Percentiles rank a stretch among this genome's conserved stretches.
These are phyloP conservation scores for Ogataea minuta DNA, from an alignment of 805 yeast genomes.

Conservation along the genomic window DNA sequence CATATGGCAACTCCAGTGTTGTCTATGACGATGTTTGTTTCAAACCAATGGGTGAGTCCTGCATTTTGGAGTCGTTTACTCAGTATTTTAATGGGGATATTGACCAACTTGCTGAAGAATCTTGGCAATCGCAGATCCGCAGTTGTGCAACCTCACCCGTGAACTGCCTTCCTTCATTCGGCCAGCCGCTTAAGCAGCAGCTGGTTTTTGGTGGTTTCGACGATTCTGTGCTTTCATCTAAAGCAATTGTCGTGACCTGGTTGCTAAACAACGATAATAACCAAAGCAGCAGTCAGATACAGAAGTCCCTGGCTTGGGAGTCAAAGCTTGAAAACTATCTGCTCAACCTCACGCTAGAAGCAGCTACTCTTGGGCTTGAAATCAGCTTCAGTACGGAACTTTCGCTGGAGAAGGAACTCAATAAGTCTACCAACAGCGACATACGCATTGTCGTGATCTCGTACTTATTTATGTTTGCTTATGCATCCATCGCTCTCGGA, in stretches of 20 bases:
- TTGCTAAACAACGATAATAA: constrained; percentile 58
- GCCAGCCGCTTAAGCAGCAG: constrained; percentile 79
- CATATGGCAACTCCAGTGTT: constrained; percentile 16
- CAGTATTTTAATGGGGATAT: constrained; percentile 79
- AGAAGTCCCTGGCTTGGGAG: constrained; percentile 63
- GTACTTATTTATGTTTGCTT: constrained; percentile 81
- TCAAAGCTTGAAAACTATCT: constrained; percentile 57
- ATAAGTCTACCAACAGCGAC: constrained; percentile 79
- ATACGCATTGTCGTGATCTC: constrained; percentile 66
- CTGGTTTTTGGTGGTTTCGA: constrained; percentile 63
- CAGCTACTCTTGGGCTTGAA: constrained; percentile 51
- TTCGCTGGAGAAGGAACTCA: constrained; percentile 81
- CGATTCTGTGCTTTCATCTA: constrained; percentile 51
- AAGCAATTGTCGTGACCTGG: constrained; percentile 76
- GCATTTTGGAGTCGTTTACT: constrained; percentile 84
- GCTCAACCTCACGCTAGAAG: constrained; percentile 42
- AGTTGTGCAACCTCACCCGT: constrained; percentile 80
- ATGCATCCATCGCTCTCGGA: constrained; percentile 80
- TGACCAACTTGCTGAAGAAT: constrained; percentile 41
- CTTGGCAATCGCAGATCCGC: constrained; percentile 56
- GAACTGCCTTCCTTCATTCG: constrained; percentile 83
- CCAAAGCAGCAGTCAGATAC: constrained; percentile 38
- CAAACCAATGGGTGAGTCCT: constrained; percentile 74
- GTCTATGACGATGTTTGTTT: constrained; percentile 70
- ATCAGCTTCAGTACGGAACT: constrained; percentile 78